phyloP scores from a whole-genome alignment of 257 asterid species.

The Henckelia pumila region DNA sequence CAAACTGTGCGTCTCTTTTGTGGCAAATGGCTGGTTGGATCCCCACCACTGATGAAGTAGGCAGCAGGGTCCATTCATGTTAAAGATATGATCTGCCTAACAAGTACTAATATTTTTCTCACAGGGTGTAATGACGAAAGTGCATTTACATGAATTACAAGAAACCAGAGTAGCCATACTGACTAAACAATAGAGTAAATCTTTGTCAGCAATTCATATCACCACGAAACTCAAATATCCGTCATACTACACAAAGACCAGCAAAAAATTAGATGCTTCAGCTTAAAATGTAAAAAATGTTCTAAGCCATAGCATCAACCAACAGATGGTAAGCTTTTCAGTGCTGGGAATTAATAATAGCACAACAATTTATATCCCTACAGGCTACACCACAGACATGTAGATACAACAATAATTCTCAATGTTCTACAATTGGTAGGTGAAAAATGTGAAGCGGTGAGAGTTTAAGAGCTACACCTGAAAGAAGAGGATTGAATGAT shows the following conservation, averaged over 20 bases:
- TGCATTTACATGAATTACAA: slow-evolving; percentile 37
- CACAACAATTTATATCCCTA: neutral
- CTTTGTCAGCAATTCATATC: neutral
- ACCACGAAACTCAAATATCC: slow-evolving; percentile 12
- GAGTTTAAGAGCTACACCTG: too few relatives aligned
- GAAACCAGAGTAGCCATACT: slow-evolving; percentile 26
- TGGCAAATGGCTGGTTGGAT: neutral
- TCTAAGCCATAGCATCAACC: neutral
- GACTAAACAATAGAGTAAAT: slow-evolving; percentile 7
- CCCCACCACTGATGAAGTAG: neutral
- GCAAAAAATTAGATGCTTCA: slow-evolving; percentile 10
- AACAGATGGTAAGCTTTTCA: neutral
- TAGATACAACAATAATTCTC: slow-evolving; percentile 2
- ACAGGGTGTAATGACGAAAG: slow-evolving; percentile 54
- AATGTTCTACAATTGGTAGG: slow-evolving; percentile 11
- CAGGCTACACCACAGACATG: neutral
- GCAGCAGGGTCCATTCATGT: neutral
- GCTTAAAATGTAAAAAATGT: slow-evolving; percentile 11
- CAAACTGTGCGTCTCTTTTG: slow-evolving; percentile 28
- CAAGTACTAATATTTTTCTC: slow-evolving; percentile 26
- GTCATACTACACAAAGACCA: neutral
- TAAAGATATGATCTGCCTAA: neutral
- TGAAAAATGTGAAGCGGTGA: too few relatives aligned
- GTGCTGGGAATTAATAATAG: slow-evolving; percentile 12
- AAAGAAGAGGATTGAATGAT: too few relatives aligned